Base-by-base conservation (phyloP, 345 rosid species). In the Arabidopsis arenosa region DNA sequence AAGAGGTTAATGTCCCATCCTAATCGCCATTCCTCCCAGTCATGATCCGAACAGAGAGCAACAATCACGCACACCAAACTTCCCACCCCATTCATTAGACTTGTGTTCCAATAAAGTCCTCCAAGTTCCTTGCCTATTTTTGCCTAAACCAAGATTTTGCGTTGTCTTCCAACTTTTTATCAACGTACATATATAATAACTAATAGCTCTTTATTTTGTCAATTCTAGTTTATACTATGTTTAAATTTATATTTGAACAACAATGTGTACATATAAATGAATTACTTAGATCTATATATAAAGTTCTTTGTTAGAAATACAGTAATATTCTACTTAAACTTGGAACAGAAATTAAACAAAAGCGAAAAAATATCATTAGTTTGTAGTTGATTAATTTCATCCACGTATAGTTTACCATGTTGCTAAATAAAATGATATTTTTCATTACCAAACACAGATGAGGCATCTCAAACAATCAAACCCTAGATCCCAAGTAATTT, bases 1-100 rank as follows among this genome's bases (percentile, higher is more conserved):
- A 73, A 6, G 33, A 78, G 81, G 26, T 13, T 72, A 49, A 78
- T 49, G 68, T 78, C 44, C 77, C 73, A 78, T 40, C 77, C 81
- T 59, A 78, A 67, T 12, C 74, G 72, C 81, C 81, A 78, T 59
- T 78, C 26, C n/a, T 52, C 66, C 77, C 68, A 78, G 14, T 78
- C 67, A 30, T 13, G n/a, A 12, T 32, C 69, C 12, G 74, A 72
- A 66, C 63, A 72, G 41, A 72, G 63, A 35, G 81, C 81, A 40
- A 52, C 28, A 52, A 66, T 26, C 7, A 72, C 37, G 49, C 68
- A 72, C 13, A 65, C 57, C 3, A 78, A 40, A 26, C 51, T 49
- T 72, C 77, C 81, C 49, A 66, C 63, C 23, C 7, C 58, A 72
- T 72, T 72, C 81, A 72, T 78, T n/a, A 78, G 63, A 43, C 63